Evolutionary conservation across 2,329 filamentous ascomycete genomes (phyloP).

Genomic region (Neocatenulostroma microsporum): DNA sequence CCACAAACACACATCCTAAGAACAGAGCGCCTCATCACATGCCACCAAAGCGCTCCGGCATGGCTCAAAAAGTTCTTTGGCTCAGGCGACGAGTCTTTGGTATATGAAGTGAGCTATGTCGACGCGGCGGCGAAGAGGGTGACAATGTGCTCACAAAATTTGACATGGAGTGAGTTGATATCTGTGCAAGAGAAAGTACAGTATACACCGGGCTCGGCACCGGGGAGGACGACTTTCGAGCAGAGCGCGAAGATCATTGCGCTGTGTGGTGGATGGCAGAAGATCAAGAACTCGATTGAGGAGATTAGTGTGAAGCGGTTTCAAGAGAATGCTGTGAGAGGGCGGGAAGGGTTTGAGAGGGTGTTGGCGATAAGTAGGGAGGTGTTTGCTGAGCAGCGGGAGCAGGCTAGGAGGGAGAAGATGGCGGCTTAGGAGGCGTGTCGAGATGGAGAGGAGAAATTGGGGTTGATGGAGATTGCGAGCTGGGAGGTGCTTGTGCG

Average conservation of each 20-base stretch:
- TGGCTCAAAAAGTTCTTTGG: constrained; percentile 78
- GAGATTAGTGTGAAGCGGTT: constrained; percentile 84
- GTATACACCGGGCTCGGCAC: constrained; percentile 17
- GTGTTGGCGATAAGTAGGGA: constrained; percentile 88
- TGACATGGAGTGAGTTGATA: constrained; percentile 86
- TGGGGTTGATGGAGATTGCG: too few relatives aligned
- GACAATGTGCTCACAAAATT: constrained; percentile 92
- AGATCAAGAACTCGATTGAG: constrained; percentile 93
- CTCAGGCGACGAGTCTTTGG: constrained; percentile 70
- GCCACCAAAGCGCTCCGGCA: constrained; percentile 60
- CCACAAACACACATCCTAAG: constrained; percentile 59
- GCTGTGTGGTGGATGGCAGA: constrained; percentile 92
- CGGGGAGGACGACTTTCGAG: constrained; percentile 65
- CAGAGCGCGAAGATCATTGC: constrained; percentile 92
- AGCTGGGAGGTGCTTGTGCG: too few relatives aligned
- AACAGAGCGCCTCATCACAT: constrained; percentile 61
- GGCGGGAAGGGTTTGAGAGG: constrained; percentile 88
- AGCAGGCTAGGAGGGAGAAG: constrained; percentile 35
- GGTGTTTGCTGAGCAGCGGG: constrained; percentile 84
- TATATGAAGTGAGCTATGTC: constrained; percentile 94
- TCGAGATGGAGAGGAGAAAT: not conserved
- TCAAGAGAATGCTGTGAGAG: constrained; percentile 81
- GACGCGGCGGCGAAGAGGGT: constrained; percentile 76
- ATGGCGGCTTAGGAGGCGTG: too few relatives aligned
- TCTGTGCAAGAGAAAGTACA: constrained; percentile 83